Conservation (phyloP, 2,329 filamentous ascomycete genomes). For the Penicillium sp. region DNA sequence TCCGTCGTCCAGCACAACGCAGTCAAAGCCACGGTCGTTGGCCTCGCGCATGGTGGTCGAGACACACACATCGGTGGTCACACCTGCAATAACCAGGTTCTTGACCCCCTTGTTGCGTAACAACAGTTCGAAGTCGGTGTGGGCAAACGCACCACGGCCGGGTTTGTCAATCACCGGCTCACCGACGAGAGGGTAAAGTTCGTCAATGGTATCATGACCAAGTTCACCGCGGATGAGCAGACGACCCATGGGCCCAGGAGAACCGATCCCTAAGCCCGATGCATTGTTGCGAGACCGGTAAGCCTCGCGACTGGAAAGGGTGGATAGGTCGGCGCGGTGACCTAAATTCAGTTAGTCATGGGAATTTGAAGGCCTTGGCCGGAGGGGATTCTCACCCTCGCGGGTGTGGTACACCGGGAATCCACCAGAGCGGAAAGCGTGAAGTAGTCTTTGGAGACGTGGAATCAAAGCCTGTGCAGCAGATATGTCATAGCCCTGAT, state of each 20-base stretch:
- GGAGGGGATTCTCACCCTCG: conserved; percentile 37
- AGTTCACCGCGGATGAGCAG: conserved; percentile 60
- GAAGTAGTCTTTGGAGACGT: conserved; percentile 41
- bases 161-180: conserved; percentile 60
- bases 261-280: conserved; percentile 54
- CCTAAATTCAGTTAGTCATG: conserved; percentile 31
- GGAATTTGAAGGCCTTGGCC: neutral
- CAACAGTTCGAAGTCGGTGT: conserved; percentile 57
- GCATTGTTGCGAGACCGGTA: conserved; percentile 57
- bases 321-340: conserved; percentile 57
- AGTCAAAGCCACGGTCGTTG: conserved; percentile 58
- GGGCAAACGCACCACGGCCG: conserved; percentile 54
- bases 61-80: conserved; percentile 60
- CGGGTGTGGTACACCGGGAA: conserved; percentile 50
- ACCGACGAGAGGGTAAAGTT: conserved; percentile 51
- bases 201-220: conserved; percentile 60
- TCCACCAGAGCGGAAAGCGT: conserved; percentile 40
- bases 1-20: conserved; percentile 54
- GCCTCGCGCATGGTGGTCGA: conserved; percentile 59
- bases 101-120: conserved; percentile 54
- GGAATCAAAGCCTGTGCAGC: conserved; percentile 43
- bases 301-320: conserved; percentile 57
- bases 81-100: conserved; percentile 56
- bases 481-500: conserved; percentile 48
- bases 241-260: conserved; percentile 58